A percentile compares a stretch with the other conserved stretches of the same genome.
phyloP scores from a whole-genome alignment of 2,329 filamentous ascomycete genomes.

The Calonectria pseudoturangicola region DNA sequence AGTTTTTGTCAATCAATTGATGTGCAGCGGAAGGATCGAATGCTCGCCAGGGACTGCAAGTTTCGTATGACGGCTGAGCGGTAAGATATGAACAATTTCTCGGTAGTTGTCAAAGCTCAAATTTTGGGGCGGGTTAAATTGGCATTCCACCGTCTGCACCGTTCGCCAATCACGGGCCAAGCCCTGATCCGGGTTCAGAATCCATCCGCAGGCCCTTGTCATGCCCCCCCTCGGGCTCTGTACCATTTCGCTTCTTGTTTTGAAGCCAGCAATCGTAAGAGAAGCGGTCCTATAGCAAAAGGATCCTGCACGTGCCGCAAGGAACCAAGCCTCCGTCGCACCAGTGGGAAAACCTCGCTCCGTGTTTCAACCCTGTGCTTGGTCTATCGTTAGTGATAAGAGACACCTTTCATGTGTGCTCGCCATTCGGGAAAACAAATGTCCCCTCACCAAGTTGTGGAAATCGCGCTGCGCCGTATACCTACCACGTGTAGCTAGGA shows the following conservation, averaged over 20 bases:
- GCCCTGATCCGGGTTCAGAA: background rate
- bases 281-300: background rate
- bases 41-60: no score
- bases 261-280: background rate
- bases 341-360: background rate
- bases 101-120: background rate
- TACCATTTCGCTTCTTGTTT: background rate
- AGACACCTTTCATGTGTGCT: background rate
- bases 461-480: background rate
- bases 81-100: constrained; percentile 24
- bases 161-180: constrained; percentile 7
- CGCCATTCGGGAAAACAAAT: background rate
- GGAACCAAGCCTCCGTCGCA: background rate
- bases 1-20: background rate
- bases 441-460: background rate
- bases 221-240: background rate
- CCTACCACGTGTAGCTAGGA: background rate
- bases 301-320: background rate
- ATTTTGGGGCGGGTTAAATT: background rate
- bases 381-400: no score
- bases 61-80: background rate
- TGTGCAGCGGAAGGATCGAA: background rate
- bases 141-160: background rate
- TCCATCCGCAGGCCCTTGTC: constrained; percentile 5
- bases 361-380: background rate